phyloP scores from a whole-genome alignment of 2,329 filamentous ascomycete species.

The Myotisia sp. region DNA sequence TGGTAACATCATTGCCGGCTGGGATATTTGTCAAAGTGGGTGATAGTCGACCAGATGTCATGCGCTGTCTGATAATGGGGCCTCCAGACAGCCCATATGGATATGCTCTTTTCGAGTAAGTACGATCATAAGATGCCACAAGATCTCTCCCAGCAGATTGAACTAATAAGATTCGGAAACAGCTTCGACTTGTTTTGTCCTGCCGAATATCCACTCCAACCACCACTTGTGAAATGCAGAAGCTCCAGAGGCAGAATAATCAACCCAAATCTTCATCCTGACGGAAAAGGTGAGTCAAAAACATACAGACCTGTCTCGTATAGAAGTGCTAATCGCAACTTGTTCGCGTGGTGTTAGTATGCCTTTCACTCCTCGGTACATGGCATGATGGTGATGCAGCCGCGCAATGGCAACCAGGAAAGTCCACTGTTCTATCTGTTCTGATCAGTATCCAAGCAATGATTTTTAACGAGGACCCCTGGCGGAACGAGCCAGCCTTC shows the following conservation, averaged over 20 bases:
- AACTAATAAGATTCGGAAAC: neutral
- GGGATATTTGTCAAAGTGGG: conserved; percentile 39
- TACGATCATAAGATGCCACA: no score
- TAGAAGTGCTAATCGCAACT: no score
- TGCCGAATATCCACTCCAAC: conserved; percentile 28
- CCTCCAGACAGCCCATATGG: conserved; percentile 40
- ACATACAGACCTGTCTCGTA: no score
- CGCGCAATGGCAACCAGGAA: conserved; percentile 31
- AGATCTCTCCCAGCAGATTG: neutral
- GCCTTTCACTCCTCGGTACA: conserved; percentile 37
- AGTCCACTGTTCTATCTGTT: conserved; percentile 39
- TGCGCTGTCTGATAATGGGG: conserved; percentile 39
- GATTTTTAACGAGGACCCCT: conserved; percentile 42
- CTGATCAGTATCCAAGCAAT: conserved; percentile 45
- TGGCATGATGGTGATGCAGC: conserved; percentile 30
- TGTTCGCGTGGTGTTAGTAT: conserved; percentile 23
- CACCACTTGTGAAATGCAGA: conserved; percentile 32
- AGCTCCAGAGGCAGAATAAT: conserved; percentile 32
- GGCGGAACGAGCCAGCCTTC: conserved; percentile 41
- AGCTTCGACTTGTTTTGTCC: conserved; percentile 38
- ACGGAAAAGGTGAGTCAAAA: conserved; percentile 32
- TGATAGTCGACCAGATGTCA: conserved; percentile 33
- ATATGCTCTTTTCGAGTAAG: conserved; percentile 37
- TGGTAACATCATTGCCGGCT: conserved; percentile 35
- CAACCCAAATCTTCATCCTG: conserved; percentile 40